Percentiles rank a stretch among this genome's conserved stretches.
These are phyloP conservation scores for Dendrobium huoshanense DNA, from an alignment of 106 monocot genomes.

Conservation along the genomic window DNA sequence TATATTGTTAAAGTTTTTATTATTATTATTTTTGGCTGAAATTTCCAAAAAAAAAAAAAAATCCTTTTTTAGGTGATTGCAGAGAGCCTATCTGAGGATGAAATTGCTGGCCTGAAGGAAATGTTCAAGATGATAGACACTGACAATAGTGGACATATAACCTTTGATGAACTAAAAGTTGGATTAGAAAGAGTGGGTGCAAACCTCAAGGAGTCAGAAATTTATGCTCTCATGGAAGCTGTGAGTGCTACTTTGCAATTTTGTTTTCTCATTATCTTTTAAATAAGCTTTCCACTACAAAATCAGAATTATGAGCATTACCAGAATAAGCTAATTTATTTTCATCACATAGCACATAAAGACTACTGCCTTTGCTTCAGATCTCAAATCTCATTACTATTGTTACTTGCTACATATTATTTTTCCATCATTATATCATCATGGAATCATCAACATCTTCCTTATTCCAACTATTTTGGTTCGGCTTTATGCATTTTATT, in stretches of 20 bases:
- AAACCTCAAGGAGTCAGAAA: conserved; percentile 28
- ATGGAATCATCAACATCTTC: no score
- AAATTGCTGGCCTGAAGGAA: no score
- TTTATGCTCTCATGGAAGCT: conserved; percentile 31
- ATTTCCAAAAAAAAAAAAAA: neutral
- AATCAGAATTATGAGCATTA: no score
- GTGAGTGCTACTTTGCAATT: conserved; percentile 5
- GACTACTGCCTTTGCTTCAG: no score
- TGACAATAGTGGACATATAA: conserved; percentile 27
- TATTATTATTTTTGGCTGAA: neutral
- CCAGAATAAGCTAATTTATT: neutral
- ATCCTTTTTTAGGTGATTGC: conserved; percentile 23
- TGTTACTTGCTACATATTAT: no score
- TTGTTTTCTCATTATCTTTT: neutral
- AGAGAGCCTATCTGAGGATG: conserved; percentile 31
- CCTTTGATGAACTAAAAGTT: conserved; percentile 36
- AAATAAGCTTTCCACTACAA: neutral
- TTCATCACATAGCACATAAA: neutral
- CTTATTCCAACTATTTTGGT: no score
- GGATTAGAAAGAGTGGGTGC: conserved; percentile 34
- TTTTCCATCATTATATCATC: no score
- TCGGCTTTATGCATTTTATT: no score
- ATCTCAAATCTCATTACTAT: no score
- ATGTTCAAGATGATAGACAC: no score
- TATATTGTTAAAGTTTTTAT: neutral